Base-by-base conservation (phyloP, 306 rosid species). In the Sindora glabra region DNA sequence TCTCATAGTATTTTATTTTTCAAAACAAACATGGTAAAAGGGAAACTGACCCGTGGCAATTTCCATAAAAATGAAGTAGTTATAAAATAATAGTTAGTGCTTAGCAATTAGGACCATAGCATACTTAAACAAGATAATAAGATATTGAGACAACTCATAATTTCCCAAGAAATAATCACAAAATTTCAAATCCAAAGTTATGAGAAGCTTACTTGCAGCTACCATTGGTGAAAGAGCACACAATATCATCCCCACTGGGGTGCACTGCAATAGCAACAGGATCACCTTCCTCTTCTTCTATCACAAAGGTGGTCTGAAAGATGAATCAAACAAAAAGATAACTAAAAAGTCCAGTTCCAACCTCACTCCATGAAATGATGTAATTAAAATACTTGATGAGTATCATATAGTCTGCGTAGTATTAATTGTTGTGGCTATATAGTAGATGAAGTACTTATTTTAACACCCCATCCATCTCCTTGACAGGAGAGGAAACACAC, bases 251-350 rank as follows among this genome's bases (percentile, higher is more conserved):
- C 22, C 98, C 94, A 36, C 74, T 78, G 9, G 95, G 95, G 39
- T 88, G 96, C 67, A 92, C 98, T 8, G 94, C 85, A 50, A 92
- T 54, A 29, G 95, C 74, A 48, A 79, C 80, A 29, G 83, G 89
- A 62, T 92, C 86, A 23, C 92, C 98, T 53, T 92, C 95, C 29
- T 79, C 89, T 50, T 78, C 89, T 74, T 92, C 98, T n/a, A 92
- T 60, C 65, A 78, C 95, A 67, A 71, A 76, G 10, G 82, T 84
- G 39, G 80, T 55, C 96, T 92, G 52, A 60, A 69, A 73, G 8
- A 38, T 38, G 37, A 22, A 59, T 1, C 32, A 54, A 73, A 51
- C 40, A 65, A 24, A 23, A 39, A 24, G 10, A 69, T 4, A 47
- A 54, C 36, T 34, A 22, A 10, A 72, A 74, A 63, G 0, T 19